Base-by-base conservation (phyloP, 2,329 filamentous ascomycete genomes). In the Coccinonectria pachysandricola region DNA sequence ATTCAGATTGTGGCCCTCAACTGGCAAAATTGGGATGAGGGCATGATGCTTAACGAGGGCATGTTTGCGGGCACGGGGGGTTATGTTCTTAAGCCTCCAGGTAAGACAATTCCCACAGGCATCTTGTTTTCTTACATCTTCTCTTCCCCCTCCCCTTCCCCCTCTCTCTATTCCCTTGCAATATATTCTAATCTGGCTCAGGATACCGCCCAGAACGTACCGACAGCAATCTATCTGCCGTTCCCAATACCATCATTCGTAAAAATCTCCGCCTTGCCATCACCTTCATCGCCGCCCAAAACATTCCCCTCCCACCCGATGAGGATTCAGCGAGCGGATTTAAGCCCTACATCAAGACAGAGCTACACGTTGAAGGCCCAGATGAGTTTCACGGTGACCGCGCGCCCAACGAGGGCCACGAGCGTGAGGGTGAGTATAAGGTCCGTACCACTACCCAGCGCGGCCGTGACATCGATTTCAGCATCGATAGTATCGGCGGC, bases 1-100 rank as follows among this genome's bases (percentile, higher is more conserved):
- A 79, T 92, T 3, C 87, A 95, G 54, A 79, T 95, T 42, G 85
- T 92, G 2, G 87, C 87, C 0, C 62, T 96, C 34, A 95, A 95
- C 57, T 96, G 87, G 84, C 87, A 96, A 54, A 79, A 77, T 35
- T 77, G 81, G 53, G 86, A 95, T 46, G 79, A 84, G 42, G 86
- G 84, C 16, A 92, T 92, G 78, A 95, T 95, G 88, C 68, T 94
- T 9, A 95, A 95, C 48, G 78, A 91, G 48, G 87, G 75, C 42
- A 91, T 93, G 84, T 94, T 94, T 54, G 70, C 75, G 2, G 81
- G 79, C 8, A 83, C 81, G 1, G 67, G 68, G n/a, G 87, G 87
- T 12, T 95, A 86, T 62, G 75, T 91, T 2, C 64, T 93, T 20
- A 95, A 95, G 54, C 87, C 87, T 0, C 59, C 69, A 37, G 82